A percentile compares a stretch with the other conserved stretches of the same genome.
Evolutionary conservation across 2,329 filamentous ascomycete genomes (phyloP).

Genomic region (Fusarium fujikuroi): DNA sequence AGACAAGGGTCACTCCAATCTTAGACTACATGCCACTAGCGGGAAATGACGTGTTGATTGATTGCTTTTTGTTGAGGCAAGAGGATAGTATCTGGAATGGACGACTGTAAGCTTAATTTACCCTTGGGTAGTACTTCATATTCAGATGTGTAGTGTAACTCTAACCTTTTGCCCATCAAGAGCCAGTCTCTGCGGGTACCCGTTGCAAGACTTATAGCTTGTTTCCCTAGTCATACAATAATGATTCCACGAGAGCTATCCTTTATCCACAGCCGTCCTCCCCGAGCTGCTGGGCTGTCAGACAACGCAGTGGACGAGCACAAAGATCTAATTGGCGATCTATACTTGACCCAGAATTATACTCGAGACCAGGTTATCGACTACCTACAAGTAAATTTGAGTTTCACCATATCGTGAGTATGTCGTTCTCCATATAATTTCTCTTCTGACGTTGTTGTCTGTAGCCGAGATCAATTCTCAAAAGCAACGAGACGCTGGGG

Average conservation of each 20-base stretch:
- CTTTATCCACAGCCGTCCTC: neutral
- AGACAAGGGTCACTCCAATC: neutral
- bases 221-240: neutral
- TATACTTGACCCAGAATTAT: neutral
- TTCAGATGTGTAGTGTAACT: neutral
- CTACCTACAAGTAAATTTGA: neutral
- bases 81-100: rapidly evolving
- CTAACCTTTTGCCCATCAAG: neutral
- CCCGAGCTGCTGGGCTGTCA: neutral
- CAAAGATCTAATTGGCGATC: neutral
- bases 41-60: neutral
- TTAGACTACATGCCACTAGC: neutral
- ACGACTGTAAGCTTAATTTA: neutral
- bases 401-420: neutral
- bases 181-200: neutral
- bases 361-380: neutral
- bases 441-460: neutral
- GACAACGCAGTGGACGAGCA: neutral
- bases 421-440: rapidly evolving
- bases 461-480: neutral
- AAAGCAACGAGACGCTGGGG: constrained; percentile 7
- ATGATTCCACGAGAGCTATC: neutral
- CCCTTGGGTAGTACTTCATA: neutral
- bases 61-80: neutral
- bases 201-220: too few relatives aligned